Conservation (phyloP, 495 filamentous ascomycete species). For the Aspergillus avenaceus region DNA sequence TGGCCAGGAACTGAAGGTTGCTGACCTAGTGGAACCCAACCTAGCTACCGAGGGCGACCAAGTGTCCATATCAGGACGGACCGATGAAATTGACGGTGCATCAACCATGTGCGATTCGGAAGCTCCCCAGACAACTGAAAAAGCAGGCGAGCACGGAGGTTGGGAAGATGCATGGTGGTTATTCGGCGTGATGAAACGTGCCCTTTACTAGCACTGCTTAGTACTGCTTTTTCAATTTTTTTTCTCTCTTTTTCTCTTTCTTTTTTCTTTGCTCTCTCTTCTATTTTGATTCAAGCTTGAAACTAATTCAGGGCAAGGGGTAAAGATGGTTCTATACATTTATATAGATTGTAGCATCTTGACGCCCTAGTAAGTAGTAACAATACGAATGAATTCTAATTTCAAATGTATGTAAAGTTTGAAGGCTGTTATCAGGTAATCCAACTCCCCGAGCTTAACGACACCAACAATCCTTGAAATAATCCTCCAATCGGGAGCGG, state of each 20-base stretch:
- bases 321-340: too few species aligned
- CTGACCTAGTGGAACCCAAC: not conserved
- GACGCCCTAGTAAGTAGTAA: not conserved
- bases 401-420: not conserved
- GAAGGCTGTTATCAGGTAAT: not conserved
- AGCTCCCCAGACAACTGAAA: constrained; percentile 24
- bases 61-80: constrained; percentile 1
- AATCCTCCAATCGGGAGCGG: too few species aligned
- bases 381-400: not conserved
- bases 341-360: not conserved
- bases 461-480: too few species aligned
- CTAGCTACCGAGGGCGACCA: not conserved
- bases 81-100: constrained; percentile 24
- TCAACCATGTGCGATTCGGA: constrained; percentile 24
- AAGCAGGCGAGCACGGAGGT: constrained; percentile 47
- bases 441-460: too few species aligned
- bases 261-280: not conserved
- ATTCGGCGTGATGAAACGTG: constrained; percentile 68
- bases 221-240: too few species aligned
- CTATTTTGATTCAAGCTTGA: not conserved
- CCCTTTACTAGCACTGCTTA: too few species aligned
- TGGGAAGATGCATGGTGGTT: constrained; percentile 89
- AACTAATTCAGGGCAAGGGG: not conserved
- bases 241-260: too few species aligned
- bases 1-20: not conserved